Percentiles rank a stretch among this genome's conserved stretches.
Conservation (phyloP, 2,329 filamentous ascomycete species). For the Akanthomyces dipterigenus region DNA sequence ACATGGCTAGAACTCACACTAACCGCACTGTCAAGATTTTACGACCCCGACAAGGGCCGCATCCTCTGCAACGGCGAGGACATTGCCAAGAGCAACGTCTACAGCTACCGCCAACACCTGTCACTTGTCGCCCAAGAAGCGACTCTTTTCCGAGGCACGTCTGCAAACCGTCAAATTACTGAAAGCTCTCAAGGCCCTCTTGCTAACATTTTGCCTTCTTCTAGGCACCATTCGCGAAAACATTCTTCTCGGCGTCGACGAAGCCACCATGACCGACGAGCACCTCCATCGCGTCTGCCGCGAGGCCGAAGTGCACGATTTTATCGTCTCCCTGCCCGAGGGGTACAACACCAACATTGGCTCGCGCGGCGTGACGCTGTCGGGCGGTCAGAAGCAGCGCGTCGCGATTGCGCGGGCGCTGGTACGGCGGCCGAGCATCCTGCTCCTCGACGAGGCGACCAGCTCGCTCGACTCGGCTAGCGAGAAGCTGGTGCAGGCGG, state of each 20-base stretch:
- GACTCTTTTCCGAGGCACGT: conserved; percentile 58
- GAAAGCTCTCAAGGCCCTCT: too few species aligned
- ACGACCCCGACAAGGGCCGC: conserved; percentile 56
- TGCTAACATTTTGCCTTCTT: conserved; percentile 3
- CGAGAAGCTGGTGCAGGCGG: conserved; percentile 56
- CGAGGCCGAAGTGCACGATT: conserved; percentile 64
- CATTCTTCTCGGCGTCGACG: conserved; percentile 57
- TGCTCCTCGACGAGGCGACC: conserved; percentile 69
- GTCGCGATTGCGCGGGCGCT: conserved; percentile 64
- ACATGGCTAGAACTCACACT: not conserved
- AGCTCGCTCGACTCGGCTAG: conserved; percentile 60
- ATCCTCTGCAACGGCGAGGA: conserved; percentile 59
- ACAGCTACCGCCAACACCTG: conserved; percentile 55
- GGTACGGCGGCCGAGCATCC: conserved; percentile 55
- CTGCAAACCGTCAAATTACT: too few species aligned
- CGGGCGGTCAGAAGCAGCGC: conserved; percentile 67
- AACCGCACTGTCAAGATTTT: conserved; percentile 45
- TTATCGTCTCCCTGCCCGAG: conserved; percentile 59
- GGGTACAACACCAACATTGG: conserved; percentile 64
- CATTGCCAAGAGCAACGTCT: conserved; percentile 52
- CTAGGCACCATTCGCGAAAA: conserved; percentile 60
- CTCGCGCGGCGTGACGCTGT: conserved; percentile 58
- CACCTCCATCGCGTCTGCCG: conserved; percentile 46
- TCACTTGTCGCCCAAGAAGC: conserved; percentile 71
- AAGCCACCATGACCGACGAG: conserved; percentile 44